phyloP scores from a whole-genome alignment of 2,329 filamentous ascomycete genomes.

The Dothistroma pini region DNA sequence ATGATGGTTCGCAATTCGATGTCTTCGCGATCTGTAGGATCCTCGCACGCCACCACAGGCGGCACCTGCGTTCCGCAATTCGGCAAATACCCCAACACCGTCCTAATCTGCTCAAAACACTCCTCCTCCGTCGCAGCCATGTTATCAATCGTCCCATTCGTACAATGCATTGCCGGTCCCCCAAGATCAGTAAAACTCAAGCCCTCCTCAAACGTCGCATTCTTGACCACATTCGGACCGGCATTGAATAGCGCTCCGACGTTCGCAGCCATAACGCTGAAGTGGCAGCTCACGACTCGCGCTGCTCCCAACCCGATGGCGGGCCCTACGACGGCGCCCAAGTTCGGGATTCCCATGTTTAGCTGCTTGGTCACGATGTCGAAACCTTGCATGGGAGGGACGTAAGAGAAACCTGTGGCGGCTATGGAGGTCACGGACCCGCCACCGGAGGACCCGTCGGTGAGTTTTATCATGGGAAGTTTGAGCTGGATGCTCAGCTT shows the following conservation, averaged over 20 bases:
- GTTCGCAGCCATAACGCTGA: slow-evolving; percentile 63
- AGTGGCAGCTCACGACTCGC: slow-evolving; percentile 59
- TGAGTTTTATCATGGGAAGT: slow-evolving; percentile 60
- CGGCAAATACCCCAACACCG: slow-evolving; percentile 56
- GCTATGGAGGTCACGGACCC: slow-evolving; percentile 60
- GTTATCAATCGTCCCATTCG: slow-evolving; percentile 65
- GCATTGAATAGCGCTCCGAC: slow-evolving; percentile 62
- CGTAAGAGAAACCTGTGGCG: slow-evolving; percentile 55
- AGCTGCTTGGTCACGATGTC: slow-evolving; percentile 53
- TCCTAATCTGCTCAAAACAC: slow-evolving; percentile 59
- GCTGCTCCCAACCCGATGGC: slow-evolving; percentile 62
- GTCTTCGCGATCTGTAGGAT: slow-evolving; percentile 50
- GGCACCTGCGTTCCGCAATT: slow-evolving; percentile 55
- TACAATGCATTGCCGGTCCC: slow-evolving; percentile 59
- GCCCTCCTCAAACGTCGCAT: slow-evolving; percentile 62
- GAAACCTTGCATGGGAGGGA: slow-evolving; percentile 56
- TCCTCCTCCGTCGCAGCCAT: slow-evolving; percentile 58
- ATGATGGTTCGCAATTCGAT: slow-evolving; percentile 53
- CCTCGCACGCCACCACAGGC: slow-evolving; percentile 43
- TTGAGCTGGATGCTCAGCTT: slow-evolving; percentile 56
- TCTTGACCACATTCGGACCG: slow-evolving; percentile 59
- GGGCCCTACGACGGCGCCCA: slow-evolving; percentile 60
- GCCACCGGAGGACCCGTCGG: slow-evolving; percentile 61
- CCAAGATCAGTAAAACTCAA: slow-evolving; percentile 57
- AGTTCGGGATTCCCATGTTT: slow-evolving; percentile 61